Base-by-base conservation (phyloP, 2,329 filamentous ascomycete species). In the Aspergillus aculeatus region DNA sequence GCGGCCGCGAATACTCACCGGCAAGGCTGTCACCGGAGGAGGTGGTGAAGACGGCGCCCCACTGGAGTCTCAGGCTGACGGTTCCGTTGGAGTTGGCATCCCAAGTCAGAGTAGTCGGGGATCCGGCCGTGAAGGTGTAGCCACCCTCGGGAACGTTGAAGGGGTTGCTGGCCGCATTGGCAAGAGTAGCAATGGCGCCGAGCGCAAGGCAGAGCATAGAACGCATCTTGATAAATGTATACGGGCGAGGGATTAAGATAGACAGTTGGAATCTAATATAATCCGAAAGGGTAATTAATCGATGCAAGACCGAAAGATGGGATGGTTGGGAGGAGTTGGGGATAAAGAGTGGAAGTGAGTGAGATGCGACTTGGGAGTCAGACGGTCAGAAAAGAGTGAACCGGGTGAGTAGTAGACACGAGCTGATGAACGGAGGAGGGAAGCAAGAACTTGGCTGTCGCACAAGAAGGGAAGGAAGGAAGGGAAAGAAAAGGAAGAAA, bases 61-160 rank as follows among this genome's bases (percentile, higher is more conserved):
- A 77, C 62, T 82, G 76, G 59, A 86, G 73, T 47, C 78, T 79
- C 66, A 86, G 77, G 47, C 81, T 80, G 32, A 86, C 78, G 16
- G 82, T 82, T 59, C 81, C 81, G 23, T 65, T 55, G 58, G 81
- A 83, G 50, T 78, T 82, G 6, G 82, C 78, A 5, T 69, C 63
- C 83, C 83, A 86, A 54, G 67, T 74, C 51, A 86, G 69, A 11
- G 75, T 77, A 21, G 80, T 73, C 11, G 78, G 63, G 68, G 78
- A 56, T 54, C 82, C 82, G 47, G 80, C 80, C 14, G 71, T 76
- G 67, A 82, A 80, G 26, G 69, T 60, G 61, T 81, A 79, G 49
- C 79, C 79, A 16, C 66, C 69, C 3, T 50, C 44, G 19, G 81
- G 80, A 60, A 78, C 72, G 58, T 75, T 80, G 77, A 84, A 84